phyloP scores from a whole-genome alignment of 225 moss, liverwort and hornwort species.

The Asterella californica region DNA sequence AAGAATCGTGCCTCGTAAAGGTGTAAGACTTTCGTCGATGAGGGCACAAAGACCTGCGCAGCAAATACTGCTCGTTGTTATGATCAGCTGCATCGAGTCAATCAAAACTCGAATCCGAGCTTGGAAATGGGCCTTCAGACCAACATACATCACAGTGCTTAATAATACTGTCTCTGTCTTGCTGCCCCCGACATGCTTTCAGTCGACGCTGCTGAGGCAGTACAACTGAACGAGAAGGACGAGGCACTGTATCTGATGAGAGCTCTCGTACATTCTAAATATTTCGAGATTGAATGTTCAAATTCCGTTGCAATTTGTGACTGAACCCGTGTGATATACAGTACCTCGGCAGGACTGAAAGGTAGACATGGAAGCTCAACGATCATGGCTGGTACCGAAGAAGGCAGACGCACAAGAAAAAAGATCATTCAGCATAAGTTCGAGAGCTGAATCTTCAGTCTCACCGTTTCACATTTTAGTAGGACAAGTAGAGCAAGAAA shows the following conservation, averaged over 20 bases:
- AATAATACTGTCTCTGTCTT: neutral
- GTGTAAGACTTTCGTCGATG: slow-evolving; percentile 86
- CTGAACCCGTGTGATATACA: neutral
- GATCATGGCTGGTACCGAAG: slow-evolving; percentile 49
- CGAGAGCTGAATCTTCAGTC: neutral
- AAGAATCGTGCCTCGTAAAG: slow-evolving; percentile 89
- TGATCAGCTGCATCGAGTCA: neutral
- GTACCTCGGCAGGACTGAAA: slow-evolving; percentile 88
- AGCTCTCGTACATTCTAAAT: neutral
- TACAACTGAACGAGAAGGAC: neutral
- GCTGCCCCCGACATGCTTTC: too few species aligned
- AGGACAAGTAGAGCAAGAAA: neutral
- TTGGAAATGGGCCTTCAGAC: too few species aligned
- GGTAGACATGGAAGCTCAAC: slow-evolving; percentile 86
- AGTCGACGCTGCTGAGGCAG: too few species aligned
- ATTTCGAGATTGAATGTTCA: neutral
- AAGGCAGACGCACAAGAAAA: neutral
- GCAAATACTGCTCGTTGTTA: neutral
- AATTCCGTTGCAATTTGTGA: neutral
- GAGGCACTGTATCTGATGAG: neutral
- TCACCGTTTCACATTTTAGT: neutral
- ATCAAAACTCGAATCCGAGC: neutral
- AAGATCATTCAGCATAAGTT: neutral
- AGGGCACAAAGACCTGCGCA: slow-evolving; percentile 81
- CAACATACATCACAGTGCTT: too few species aligned